Percentiles rank a stretch among this genome's conserved stretches.
These are phyloP conservation scores for Prosopis cineraria DNA, from an alignment of 306 rosid species.

Conservation along the genomic window DNA sequence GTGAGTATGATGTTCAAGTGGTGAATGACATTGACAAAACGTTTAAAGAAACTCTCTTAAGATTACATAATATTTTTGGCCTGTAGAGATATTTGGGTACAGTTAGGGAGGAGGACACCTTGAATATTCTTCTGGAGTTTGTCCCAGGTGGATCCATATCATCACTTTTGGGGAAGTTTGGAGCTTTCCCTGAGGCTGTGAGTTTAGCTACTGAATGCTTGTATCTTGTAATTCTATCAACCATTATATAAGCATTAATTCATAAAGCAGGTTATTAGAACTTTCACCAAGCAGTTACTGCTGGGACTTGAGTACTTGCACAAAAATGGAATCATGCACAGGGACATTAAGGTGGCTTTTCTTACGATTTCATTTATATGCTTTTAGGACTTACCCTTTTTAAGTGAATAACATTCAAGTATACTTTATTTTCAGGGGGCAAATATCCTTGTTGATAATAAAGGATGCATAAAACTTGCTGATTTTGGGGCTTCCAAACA, in stretches of 20 bases:
- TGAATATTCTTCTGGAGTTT: conserved; percentile 94
- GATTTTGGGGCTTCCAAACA: conserved; percentile 99
- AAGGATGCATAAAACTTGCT: conserved; percentile 98
- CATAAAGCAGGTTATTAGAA: conserved; percentile 74
- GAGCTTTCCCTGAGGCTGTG: conserved; percentile 98
- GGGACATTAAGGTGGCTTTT: conserved; percentile 86
- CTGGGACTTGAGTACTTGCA: conserved; percentile 94
- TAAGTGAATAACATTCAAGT: conserved; percentile 24
- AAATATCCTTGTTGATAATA: conserved; percentile 97
- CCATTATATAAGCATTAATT: conserved; percentile 36
- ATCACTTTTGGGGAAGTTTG: conserved; percentile 96
- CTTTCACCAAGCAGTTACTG: conserved; percentile 87
- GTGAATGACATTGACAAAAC: conserved; percentile 28
- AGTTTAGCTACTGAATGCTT: conserved; percentile 44
- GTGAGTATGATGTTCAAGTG: conserved; percentile 63
- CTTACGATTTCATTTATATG: conserved; percentile 22
- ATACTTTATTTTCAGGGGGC: conserved; percentile 79
- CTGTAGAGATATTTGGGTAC: conserved; percentile 94
- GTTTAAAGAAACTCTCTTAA: conserved; percentile 32
- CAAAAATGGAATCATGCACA: conserved; percentile 96
- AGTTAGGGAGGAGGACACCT: conserved; percentile 85
- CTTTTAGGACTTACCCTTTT: conserved; percentile 18
- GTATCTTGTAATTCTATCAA: conserved; percentile 20
- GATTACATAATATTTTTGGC: conserved; percentile 36
- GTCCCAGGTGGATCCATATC: conserved; percentile 99